Base-by-base conservation (phyloP, 1,284 basidiomycete genomes). In the Gymnopus androsaceus region DNA sequence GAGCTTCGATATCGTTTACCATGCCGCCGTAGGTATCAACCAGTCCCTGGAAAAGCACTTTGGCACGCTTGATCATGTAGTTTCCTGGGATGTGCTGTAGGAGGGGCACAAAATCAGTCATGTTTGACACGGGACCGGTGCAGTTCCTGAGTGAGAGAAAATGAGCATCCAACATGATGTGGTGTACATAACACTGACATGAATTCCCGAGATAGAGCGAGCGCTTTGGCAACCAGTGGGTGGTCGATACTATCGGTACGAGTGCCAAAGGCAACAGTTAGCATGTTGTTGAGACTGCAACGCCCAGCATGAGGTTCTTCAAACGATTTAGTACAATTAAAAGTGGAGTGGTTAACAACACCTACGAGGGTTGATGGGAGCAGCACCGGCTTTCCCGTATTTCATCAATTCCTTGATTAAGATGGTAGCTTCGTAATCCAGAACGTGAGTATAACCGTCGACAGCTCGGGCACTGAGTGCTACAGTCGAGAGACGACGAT, bases 71-170 rank as follows among this genome's bases (percentile, higher is more conserved):
- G 2, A 65, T 61, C 58, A 67, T 73, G n/a, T n/a, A n/a, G 0
- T 41, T 47, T n/a, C 69, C 69, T 1, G 73, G 73, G 37, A 77
- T 59, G 61, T 65, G 67, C 59, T 76, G 74, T 6, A 77, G 63
- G 3, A 68, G 63, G 27, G 66, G 61, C 19, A 75, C 59, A 57
- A 78, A 78, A 57, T 78, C 75, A 42, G 75, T 67, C 3, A 66
- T 50, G 51, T 78, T 78, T 14, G 74, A 72, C 63, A 67, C 67
- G 3, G 73, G 69, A n/a, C 71, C 76, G 72, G 59, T 19, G 23
- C 6, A 23, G 14, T 33, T 6, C 31, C 6, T 33, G 14, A 25
- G 40, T 42, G 1, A 61, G 41, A 59, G n/a, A 19, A 23, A 58
- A 38, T 59, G 30, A 51, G 55, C 14, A 50, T 33, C 59, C 33